These are phyloP conservation scores for Aureobasidium sp. DNA, from an alignment of 2,329 filamentous ascomycete species.

Conservation along the genomic window DNA sequence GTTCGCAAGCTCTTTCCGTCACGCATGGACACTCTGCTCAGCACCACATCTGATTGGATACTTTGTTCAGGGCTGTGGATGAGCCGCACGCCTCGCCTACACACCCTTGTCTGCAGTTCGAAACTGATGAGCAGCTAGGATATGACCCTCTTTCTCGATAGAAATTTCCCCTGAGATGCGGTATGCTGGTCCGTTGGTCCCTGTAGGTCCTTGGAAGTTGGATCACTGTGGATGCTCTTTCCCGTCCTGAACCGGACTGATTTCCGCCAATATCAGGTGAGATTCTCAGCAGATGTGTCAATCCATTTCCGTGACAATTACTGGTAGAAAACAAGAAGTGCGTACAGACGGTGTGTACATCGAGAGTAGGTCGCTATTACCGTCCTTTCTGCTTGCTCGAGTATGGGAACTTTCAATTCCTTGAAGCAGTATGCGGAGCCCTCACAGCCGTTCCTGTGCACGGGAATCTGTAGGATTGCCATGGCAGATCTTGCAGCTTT, in stretches of 20 bases:
- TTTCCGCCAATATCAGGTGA: background rate
- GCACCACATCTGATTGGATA: background rate
- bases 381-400: background rate
- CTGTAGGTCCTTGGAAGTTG: too few relatives aligned
- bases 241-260: background rate
- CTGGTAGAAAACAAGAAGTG: too few relatives aligned
- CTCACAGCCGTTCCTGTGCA: background rate
- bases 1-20: background rate
- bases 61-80: background rate
- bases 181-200: background rate
- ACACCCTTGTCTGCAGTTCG: background rate
- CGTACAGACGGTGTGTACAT: too few relatives aligned
- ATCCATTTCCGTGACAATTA: background rate
- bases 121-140: background rate
- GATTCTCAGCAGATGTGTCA: background rate
- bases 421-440: background rate
- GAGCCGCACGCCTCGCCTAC: conserved; percentile 4
- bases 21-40: background rate
- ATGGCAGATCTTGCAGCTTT: background rate
- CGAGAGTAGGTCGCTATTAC: too few relatives aligned
- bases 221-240: background rate
- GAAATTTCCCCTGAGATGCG: background rate
- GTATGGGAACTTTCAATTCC: background rate
- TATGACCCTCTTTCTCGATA: background rate
- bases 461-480: background rate